phyloP scores from a whole-genome alignment of 192 early-diverging fungal species.

The Podila horticola region DNA sequence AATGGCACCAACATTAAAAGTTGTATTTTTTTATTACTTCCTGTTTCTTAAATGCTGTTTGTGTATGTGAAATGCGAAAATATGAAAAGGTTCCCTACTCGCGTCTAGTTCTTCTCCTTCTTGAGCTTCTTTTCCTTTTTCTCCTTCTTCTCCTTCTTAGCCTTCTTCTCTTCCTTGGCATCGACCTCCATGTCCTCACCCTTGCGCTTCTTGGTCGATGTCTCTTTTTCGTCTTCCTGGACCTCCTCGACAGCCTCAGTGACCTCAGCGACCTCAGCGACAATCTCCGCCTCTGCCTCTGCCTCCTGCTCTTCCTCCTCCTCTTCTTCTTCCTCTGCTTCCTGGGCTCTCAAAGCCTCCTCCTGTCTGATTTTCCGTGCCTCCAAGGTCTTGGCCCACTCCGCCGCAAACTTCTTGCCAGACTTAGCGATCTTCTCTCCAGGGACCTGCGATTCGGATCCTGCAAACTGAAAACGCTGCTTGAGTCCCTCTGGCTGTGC shows the following conservation, averaged over 20 bases:
- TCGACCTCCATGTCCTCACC: constrained; percentile 29
- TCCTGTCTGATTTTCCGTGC: constrained; percentile 15
- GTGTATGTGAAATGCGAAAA: background rate
- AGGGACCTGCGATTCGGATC: constrained; percentile 53
- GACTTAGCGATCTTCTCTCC: constrained; percentile 29
- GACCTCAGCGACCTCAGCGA: background rate
- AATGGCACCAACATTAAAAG: too few species aligned
- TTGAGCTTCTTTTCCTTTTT: constrained; percentile 48
- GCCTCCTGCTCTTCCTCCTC: constrained; percentile 15
- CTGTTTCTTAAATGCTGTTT: too few species aligned
- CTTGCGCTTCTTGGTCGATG: constrained; percentile 50
- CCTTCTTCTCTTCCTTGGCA: constrained; percentile 43
- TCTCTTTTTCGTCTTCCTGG: background rate
- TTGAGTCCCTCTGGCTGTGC: constrained; percentile 60
- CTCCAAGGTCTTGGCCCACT: constrained; percentile 32
- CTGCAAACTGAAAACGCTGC: constrained; percentile 59
- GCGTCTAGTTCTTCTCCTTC: constrained; percentile 11
- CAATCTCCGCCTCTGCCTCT: constrained; percentile 4
- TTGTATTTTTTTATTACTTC: too few species aligned
- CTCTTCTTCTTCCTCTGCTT: constrained; percentile 24
- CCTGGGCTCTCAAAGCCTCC: constrained; percentile 22
- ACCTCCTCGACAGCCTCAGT: constrained; percentile 7
- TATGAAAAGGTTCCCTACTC: background rate
- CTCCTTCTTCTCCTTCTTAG: constrained; percentile 49
- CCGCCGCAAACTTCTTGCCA: constrained; percentile 37